Percentiles rank a stretch among this genome's conserved stretches.
Conservation (phyloP, 148 eudicot genomes). For the Talinum fruticosum region DNA sequence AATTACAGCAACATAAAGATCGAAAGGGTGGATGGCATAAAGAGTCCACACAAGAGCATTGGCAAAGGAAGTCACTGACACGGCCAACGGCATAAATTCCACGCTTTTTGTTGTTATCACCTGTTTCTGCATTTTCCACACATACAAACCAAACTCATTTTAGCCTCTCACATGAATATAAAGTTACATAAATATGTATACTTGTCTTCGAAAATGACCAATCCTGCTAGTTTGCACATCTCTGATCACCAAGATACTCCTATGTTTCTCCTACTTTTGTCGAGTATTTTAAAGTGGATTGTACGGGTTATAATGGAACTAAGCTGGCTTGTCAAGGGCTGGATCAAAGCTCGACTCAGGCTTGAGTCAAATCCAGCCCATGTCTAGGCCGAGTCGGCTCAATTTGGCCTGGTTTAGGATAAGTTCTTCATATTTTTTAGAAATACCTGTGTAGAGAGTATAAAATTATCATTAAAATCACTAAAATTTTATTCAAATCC, state of each 20-base stretch:
- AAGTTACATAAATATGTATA: neutral
- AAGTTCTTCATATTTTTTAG: too few species aligned
- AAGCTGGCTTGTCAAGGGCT: too few species aligned
- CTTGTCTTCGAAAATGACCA: conserved; percentile 12
- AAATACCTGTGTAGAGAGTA: too few species aligned
- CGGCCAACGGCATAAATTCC: conserved; percentile 51
- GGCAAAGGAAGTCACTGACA: conserved; percentile 40
- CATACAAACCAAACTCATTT: neutral
- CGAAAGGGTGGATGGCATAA: conserved; percentile 42
- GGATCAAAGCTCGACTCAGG: too few species aligned
- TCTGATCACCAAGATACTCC: neutral
- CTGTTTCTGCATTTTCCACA: conserved; percentile 29
- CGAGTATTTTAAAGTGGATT: too few species aligned
- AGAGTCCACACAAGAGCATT: conserved; percentile 47
- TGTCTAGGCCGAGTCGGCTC: too few species aligned
- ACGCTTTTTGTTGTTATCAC: conserved; percentile 49
- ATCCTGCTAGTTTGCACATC: neutral
- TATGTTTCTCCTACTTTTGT: neutral
- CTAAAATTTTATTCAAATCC: too few species aligned
- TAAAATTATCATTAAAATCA: too few species aligned
- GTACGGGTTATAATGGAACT: too few species aligned
- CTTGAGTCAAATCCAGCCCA: too few species aligned
- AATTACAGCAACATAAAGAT: conserved; percentile 42
- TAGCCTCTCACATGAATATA: neutral
- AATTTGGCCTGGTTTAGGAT: too few species aligned